Percentiles rank a stretch among this genome's conserved stretches.
phyloP scores from a whole-genome alignment of 225 moss, liverwort and hornwort genomes.

The Antitrichia curtipendula region DNA sequence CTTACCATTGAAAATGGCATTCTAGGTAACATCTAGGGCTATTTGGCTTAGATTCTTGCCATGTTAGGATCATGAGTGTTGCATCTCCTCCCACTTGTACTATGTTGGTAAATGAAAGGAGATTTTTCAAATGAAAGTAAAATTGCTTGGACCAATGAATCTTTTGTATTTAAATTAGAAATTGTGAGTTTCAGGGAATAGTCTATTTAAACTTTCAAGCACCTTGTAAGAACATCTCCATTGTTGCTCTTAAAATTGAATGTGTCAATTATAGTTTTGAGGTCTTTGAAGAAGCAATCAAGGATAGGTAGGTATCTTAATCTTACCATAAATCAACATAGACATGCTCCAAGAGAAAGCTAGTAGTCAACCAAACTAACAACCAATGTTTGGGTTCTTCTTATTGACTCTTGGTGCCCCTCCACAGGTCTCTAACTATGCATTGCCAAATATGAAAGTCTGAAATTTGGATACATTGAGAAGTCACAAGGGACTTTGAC shows the following conservation, averaged over 20 bases:
- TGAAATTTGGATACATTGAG: accelerated
- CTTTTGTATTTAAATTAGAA: neutral
- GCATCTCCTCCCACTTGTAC: neutral
- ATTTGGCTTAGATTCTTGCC: neutral
- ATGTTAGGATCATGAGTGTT: accelerated
- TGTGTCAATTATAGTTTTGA: neutral
- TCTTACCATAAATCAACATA: neutral
- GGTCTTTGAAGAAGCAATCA: accelerated
- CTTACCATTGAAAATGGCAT: neutral
- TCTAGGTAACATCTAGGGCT: neutral
- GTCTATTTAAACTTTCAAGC: neutral
- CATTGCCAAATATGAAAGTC: neutral
- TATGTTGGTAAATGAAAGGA: neutral
- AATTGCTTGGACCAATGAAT: neutral
- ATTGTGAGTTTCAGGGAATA: neutral
- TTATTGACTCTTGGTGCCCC: neutral
- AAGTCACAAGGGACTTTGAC: neutral
- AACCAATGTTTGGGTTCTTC: too few species aligned
- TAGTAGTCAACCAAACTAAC: neutral
- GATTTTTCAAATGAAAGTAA: neutral
- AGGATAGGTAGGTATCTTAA: accelerated
- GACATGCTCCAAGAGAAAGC: accelerated
- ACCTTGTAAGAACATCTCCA: neutral
- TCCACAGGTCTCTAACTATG: accelerated
- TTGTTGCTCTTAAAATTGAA: neutral